Conservation (phyloP, 352 stramenopile species). For the Globisporangium solare region DNA sequence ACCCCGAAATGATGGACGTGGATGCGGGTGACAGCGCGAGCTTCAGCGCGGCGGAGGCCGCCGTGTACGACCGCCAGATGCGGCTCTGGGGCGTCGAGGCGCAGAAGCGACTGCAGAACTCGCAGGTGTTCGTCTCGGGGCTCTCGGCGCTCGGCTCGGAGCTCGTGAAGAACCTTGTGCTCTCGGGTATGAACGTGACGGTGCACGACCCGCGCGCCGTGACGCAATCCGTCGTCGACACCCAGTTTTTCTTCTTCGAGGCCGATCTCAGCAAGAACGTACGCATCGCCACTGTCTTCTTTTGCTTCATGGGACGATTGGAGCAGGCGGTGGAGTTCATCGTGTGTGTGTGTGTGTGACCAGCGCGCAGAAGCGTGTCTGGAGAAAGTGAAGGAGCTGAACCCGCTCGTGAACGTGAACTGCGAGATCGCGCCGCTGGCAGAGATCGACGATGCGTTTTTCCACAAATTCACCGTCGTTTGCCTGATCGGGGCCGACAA, state of each 20-base stretch:
- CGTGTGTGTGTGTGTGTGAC: conserved; percentile 10
- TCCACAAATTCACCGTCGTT: conserved; percentile 88
- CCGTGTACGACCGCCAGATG: conserved; percentile 99
- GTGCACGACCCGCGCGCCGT: conserved; percentile 83
- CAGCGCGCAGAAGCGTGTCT: conserved; percentile 78
- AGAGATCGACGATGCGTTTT: conserved; percentile 58
- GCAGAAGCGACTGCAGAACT: conserved; percentile 89
- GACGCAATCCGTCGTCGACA: conserved; percentile 35
- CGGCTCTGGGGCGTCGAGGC: conserved; percentile 97
- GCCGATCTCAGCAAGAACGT: conserved; percentile 77
- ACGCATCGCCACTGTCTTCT: conserved; percentile 3
- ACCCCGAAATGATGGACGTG: neutral
- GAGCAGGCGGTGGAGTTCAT: neutral
- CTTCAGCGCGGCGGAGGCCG: conserved; percentile 84
- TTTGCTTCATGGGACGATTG: neutral
- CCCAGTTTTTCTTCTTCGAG: conserved; percentile 85
- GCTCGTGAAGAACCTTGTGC: conserved; percentile 96
- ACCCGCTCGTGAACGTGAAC: conserved; percentile 88
- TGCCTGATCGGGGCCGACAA: conserved; percentile 50
- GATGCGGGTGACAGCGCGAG: conserved; percentile 15
- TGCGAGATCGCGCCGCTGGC: conserved; percentile 63
- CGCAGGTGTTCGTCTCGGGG: conserved; percentile 86
- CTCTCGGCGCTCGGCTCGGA: conserved; percentile 85
- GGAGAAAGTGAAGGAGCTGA: conserved; percentile 90
- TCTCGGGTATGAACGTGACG: conserved; percentile 93